Conservation (phyloP, 2,329 filamentous ascomycete species). For the Claviceps capensis region DNA sequence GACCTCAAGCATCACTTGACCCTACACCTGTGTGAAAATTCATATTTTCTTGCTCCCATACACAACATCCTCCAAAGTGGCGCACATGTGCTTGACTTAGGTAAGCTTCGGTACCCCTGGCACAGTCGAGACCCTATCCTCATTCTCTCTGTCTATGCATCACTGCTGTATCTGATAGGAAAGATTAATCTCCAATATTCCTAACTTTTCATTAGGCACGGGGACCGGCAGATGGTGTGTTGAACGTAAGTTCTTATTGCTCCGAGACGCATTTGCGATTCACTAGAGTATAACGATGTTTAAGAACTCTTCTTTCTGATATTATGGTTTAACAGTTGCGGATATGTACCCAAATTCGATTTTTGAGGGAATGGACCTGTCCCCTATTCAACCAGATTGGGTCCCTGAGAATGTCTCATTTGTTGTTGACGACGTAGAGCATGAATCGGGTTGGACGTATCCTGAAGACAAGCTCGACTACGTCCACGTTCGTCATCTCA, state of each 20-base stretch:
- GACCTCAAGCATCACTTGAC: constrained; percentile 28
- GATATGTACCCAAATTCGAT: constrained; percentile 29
- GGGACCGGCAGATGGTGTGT: constrained; percentile 39
- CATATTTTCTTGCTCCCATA: constrained; percentile 31
- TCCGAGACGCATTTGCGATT: background rate
- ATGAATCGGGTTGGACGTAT: constrained; percentile 35
- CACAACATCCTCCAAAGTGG: constrained; percentile 23
- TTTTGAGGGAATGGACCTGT: constrained; percentile 36
- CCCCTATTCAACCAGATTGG: constrained; percentile 37
- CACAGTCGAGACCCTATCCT: too few species aligned
- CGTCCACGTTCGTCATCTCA: constrained; percentile 33
- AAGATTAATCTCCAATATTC: background rate
- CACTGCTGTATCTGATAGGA: background rate
- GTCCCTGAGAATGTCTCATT: constrained; percentile 38
- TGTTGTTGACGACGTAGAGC: constrained; percentile 38
- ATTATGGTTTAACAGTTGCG: constrained; percentile 22
- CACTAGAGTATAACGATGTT: background rate
- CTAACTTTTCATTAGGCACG: constrained; percentile 22
- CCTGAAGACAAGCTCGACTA: constrained; percentile 31
- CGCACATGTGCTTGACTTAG: constrained; percentile 32
- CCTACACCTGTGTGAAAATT: constrained; percentile 24
- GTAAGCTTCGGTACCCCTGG: constrained; percentile 16
- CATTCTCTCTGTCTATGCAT: background rate
- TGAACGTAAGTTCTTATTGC: constrained; percentile 26
- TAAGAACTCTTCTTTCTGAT: background rate